Conservation (phyloP, 495 filamentous ascomycete genomes). For the Annulohypoxylon nitens region DNA sequence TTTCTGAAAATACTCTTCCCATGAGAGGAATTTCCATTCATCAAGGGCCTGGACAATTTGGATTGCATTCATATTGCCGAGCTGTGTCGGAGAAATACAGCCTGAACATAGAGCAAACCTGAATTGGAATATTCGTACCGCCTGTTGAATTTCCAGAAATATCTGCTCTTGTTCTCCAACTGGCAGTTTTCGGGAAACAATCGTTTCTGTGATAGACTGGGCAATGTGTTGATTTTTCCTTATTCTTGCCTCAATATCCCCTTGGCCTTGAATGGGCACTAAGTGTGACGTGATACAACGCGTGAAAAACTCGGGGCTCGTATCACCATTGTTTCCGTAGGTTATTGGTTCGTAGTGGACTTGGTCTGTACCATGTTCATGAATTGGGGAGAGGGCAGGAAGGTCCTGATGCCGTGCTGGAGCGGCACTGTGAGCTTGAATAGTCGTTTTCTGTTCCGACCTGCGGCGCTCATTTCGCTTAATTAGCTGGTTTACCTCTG, state of each 20-base stretch:
- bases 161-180: slow-evolving; percentile 1
- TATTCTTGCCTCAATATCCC: not conserved
- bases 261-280: not conserved
- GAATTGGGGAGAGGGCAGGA: not conserved
- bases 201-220: slow-evolving; percentile 8
- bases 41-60: not conserved
- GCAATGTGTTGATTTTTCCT: not conserved
- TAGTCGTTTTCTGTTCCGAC: slow-evolving; percentile 10
- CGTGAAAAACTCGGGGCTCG: not conserved
- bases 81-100: slow-evolving; percentile 23
- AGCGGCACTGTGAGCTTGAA: not conserved
- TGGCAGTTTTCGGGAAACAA: slow-evolving; percentile 11
- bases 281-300: not conserved
- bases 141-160: slow-evolving; percentile 19
- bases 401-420: not conserved
- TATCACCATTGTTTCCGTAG: not conserved
- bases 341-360: not conserved
- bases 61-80: slow-evolving; percentile 24
- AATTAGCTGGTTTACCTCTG: slow-evolving; percentile 49
- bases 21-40: not conserved
- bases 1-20: not conserved
- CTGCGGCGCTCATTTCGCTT: slow-evolving; percentile 42
- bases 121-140: slow-evolving; percentile 27
- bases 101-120: slow-evolving; percentile 33
- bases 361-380: not conserved